phyloP scores from a whole-genome alignment of 139 green algal species.

The Chlorella sp. region DNA sequence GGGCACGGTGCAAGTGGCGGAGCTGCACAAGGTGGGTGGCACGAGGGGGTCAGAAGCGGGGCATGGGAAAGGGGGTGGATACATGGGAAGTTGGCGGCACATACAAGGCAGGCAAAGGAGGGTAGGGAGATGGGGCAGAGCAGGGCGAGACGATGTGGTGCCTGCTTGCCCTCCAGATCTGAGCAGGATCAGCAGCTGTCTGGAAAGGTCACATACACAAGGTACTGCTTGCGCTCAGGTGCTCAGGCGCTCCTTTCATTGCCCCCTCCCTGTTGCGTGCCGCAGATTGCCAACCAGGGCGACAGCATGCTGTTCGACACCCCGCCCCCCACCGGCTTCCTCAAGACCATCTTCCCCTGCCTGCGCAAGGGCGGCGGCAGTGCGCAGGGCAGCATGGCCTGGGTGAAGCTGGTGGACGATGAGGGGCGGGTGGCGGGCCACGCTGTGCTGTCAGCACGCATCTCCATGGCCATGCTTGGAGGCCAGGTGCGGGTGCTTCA shows the following conservation, averaged over 20 bases:
- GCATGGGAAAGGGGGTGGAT: not conserved
- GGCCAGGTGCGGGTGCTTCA: not conserved
- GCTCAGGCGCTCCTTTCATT: no score
- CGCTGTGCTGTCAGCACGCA: slow-evolving; percentile 43
- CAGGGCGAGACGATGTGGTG: no score
- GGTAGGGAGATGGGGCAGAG: no score
- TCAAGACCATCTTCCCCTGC: slow-evolving; percentile 45
- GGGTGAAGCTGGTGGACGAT: slow-evolving; percentile 46
- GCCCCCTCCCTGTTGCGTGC: not conserved
- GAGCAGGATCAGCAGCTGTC: not conserved
- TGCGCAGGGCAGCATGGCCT: slow-evolving; percentile 35
- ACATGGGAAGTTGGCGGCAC: not conserved
- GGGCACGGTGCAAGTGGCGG: slow-evolving; percentile 43
- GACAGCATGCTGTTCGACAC: slow-evolving; percentile 27
- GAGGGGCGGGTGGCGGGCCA: slow-evolving; percentile 37
- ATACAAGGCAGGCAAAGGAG: no score
- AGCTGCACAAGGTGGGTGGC: slow-evolving; percentile 42
- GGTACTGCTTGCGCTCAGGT: no score
- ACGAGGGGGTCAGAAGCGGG: not conserved
- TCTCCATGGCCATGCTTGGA: slow-evolving; percentile 17
- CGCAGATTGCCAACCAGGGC: slow-evolving; percentile 37
- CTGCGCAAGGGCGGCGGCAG: slow-evolving; percentile 28
- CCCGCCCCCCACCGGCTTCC: slow-evolving; percentile 29
- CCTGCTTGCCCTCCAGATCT: no score
- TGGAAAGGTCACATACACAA: not conserved